Base-by-base conservation (phyloP, 352 stramenopile species). In the Phytopythium ostracodes region DNA sequence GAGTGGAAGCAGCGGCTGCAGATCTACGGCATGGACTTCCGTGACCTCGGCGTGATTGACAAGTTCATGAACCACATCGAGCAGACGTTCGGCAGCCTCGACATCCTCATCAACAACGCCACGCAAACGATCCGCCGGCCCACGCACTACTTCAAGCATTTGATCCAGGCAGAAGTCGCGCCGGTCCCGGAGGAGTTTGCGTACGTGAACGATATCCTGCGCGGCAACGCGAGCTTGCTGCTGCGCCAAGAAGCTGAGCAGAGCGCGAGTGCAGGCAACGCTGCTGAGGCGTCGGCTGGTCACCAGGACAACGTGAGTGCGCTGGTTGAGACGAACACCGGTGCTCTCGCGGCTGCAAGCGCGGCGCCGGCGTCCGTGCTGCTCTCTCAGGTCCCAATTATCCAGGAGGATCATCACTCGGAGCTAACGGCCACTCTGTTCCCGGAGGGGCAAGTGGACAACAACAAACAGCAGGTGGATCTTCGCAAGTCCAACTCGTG, bases 91-190 rank as follows among this genome's bases (percentile, higher is more conserved):
- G 73, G 75, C 18, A 77, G 86, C 12, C 73, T 98, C 38, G 94
- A 99, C 73, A 93, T 98, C 33, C 68, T 99, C 38, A 91, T 98
- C 63, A 98, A 98, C 75, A 99, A 99, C 73, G 96, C 96, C 4
- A 98, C 92, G 77, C 96, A 99, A 75, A 98, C 96, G 4, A 94
- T 98, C 49, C 81, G 96, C 44, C 79, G 94, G n/a, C 94, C 94
- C 3, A 79, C 85, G 40, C 83, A 87, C 43, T 98, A 98, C 73
- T 99, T 98, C 76, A 76, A 85, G 62, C 81, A 91, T 46, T 63
- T 97, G 50, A 81, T 98, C 46, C 65, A 96, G 49, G 75, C 69
- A 24, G 92, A 98, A 66, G 70, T 79, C 25, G 72, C 74, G 9
- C 74, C 82, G 1, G 59, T 85, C 5, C 66, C 73, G 0, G 79